Base-by-base conservation (phyloP, 805 yeast species). In the Ogataea henricii region DNA sequence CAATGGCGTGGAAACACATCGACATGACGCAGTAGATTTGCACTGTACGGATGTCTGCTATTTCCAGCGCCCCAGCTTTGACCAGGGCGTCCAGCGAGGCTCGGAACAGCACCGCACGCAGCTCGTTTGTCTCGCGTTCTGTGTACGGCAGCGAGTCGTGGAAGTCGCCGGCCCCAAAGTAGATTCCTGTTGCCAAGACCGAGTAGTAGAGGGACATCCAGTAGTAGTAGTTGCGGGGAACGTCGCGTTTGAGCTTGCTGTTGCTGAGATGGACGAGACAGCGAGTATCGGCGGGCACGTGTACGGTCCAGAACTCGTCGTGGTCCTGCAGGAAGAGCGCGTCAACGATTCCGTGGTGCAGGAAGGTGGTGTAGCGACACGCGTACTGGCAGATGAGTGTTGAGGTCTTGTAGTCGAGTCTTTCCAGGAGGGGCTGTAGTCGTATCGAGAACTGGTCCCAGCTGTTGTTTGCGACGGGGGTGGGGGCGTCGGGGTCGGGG, bases 181-280 rank as follows among this genome's bases (percentile, higher is more conserved):
- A 55, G 12, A 55, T 36, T 3, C 64, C 64, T 1, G 60, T 49
- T 13, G 60, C 55, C 1, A 60, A 43, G 12, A 55, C 52, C 9
- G 61, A 53, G 39, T 58, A 58, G 33, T 50, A 56, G 2, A 59
- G 49, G 1, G 64, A 51, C 54, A 60, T 54, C 64, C 63, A 59
- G 42, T 55, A 60, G 33, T 57, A 55, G 21, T 59, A 57, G 37
- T 60, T 63, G 39, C 47, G 41, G 1, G 54, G 29, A 5, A 56
- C 48, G 23, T 36, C 33, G 1, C 18, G 13, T 22, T 55, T 58
- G 30, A 56, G 33, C 12, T 33, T 38, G 38, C 48, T 48, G 8
- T 46, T 34, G 12, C 43, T 35, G 7, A 49, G 34, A 38, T 55
- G 51, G 13, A 30, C 29, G 21, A 59, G 23, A 23, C 54, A 53